phyloP scores from a whole-genome alignment of 805 yeast genomes.

The Debaryomyces castellii region DNA sequence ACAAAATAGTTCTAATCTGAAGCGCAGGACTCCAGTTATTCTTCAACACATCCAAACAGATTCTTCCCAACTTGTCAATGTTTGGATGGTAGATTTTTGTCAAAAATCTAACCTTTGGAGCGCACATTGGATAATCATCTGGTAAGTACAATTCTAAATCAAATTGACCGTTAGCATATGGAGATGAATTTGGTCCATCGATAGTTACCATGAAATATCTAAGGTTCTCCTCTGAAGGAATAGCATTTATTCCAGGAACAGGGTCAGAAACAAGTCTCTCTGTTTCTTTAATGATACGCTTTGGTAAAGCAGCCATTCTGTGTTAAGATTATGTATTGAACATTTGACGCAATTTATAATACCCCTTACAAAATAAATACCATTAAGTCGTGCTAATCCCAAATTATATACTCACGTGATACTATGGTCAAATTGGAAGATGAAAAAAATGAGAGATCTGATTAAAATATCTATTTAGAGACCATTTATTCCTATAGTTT shows the following conservation, averaged over 20 bases:
- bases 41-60: conserved; percentile 92
- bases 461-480: too few relatives aligned
- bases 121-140: conserved; percentile 96
- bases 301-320: conserved; percentile 67
- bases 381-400: not conserved
- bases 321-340: not conserved
- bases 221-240: conserved; percentile 90
- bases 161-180: conserved; percentile 82
- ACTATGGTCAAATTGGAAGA: too few relatives aligned
- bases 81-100: conserved; percentile 96
- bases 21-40: conserved; percentile 98
- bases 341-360: not conserved
- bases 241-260: conserved; percentile 92
- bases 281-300: conserved; percentile 94
- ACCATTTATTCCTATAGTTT: too few relatives aligned
- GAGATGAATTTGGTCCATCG: conserved; percentile 88
- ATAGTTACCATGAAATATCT: conserved; percentile 90
- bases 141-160: conserved; percentile 85
- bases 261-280: conserved; percentile 91
- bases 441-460: too few relatives aligned
- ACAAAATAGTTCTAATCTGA: conserved; percentile 87
- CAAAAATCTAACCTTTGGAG: conserved; percentile 91
- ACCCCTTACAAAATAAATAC: not conserved
- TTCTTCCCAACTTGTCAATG: conserved; percentile 91
- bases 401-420: not conserved